Conservation (phyloP, 257 asterid genomes). For the Fraxinus americana region DNA sequence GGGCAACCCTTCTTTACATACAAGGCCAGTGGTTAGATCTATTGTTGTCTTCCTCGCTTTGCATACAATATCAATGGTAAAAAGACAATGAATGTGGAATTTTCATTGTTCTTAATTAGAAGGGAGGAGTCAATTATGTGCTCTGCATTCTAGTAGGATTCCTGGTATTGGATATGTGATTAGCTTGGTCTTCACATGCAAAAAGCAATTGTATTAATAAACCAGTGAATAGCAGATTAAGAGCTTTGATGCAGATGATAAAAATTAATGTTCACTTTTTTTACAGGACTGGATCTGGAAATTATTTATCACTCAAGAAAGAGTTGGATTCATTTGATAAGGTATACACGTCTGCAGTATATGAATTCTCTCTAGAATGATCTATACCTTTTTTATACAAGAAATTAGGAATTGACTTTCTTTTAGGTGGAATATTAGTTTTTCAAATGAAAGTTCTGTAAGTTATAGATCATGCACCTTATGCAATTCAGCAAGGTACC, state of each 20-base stretch:
- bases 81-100: background rate
- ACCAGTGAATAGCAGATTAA: slow-evolving; percentile 18
- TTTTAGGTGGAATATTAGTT: slow-evolving; percentile 22
- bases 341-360: slow-evolving; percentile 46
- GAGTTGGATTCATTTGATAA: slow-evolving; percentile 82
- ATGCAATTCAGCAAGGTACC: slow-evolving; percentile 18
- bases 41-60: background rate
- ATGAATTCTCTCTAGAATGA: slow-evolving; percentile 20
- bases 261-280: slow-evolving; percentile 31
- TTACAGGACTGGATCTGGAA: slow-evolving; percentile 49
- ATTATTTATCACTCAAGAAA: slow-evolving; percentile 47
- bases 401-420: slow-evolving; percentile 12
- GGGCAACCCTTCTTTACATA: background rate
- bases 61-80: background rate
- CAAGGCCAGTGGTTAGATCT: background rate
- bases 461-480: background rate
- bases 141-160: slow-evolving; percentile 13
- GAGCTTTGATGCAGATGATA: slow-evolving; percentile 18
- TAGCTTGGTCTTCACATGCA: slow-evolving; percentile 15
- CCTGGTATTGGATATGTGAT: slow-evolving; percentile 15
- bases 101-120: slow-evolving; percentile 3
- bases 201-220: slow-evolving; percentile 14
- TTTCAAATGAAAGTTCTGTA: background rate
- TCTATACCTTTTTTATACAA: slow-evolving; percentile 19
- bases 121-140: slow-evolving; percentile 18